A percentile compares a stretch with the other conserved stretches of the same genome.
These are phyloP conservation scores for Parsonsia alboflavescens DNA, from an alignment of 257 asterid genomes.

Conservation along the genomic window DNA sequence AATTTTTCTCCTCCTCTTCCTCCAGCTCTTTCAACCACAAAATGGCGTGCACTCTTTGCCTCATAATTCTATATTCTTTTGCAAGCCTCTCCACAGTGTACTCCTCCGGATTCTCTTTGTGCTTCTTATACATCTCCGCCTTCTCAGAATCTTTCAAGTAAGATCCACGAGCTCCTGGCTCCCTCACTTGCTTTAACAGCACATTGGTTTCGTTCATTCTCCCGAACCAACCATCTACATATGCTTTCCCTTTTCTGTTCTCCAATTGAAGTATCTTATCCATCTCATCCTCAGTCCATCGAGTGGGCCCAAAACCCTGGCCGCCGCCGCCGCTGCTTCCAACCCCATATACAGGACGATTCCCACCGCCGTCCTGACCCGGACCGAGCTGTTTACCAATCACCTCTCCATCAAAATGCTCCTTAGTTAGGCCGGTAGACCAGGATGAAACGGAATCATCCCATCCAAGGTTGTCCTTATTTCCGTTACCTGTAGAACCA, in stretches of 20 bases:
- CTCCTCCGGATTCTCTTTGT: constrained; percentile 79
- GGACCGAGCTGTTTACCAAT: constrained; percentile 52
- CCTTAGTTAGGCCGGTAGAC: constrained; percentile 86
- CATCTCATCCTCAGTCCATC: constrained; percentile 54
- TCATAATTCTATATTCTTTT: constrained; percentile 86
- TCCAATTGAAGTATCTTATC: constrained; percentile 31
- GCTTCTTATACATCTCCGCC: constrained; percentile 80
- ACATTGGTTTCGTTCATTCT: constrained; percentile 44
- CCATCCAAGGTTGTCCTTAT: constrained; percentile 46
- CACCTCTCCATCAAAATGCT: constrained; percentile 80
- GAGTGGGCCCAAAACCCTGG: constrained; percentile 15
- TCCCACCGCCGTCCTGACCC: constrained; percentile 3
- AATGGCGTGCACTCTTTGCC: constrained; percentile 97
- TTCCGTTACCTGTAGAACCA: constrained; percentile 35
- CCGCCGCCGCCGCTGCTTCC: constrained; percentile 10
- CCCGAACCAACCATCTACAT: constrained; percentile 54
- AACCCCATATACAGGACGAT: constrained; percentile 14
- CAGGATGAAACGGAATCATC: constrained; percentile 59
- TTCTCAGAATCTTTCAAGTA: constrained; percentile 82
- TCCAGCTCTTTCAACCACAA: constrained; percentile 75
- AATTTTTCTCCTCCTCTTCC: constrained; percentile 82
- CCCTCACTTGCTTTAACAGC: constrained; percentile 80
- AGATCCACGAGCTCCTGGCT: constrained; percentile 90
- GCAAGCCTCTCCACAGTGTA: constrained; percentile 87
- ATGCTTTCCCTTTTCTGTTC: constrained; percentile 35